Evolutionary conservation across 106 monocot genomes (phyloP), one percentile per base, ranked within the genome.

Genomic region (Amphibolis antarctica): DNA sequence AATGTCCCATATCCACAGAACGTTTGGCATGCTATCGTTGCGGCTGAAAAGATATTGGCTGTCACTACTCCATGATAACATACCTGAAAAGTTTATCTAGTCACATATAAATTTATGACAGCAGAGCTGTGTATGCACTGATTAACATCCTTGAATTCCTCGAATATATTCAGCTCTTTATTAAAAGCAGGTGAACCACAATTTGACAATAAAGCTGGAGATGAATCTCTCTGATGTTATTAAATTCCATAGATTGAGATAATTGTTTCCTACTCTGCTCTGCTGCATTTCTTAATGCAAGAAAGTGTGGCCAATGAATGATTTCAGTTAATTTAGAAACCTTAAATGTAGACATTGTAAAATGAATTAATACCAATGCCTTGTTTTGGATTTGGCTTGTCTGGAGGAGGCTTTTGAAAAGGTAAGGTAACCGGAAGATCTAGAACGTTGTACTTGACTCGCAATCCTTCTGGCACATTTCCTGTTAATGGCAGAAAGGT

Each of bases 301-400:
- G 36, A 7, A 2, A 36, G 36, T 36, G 36, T 36, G 36, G 7
- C 36, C 36, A 49, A 49, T 49, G 49, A 49, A 49, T 10, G 17
- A 49, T 3, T 49, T 19, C n/a, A 14, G 17, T 19, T 19, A 17
- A 5, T 14, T 3, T 0, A 14, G 17, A 49, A 49, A 10, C 4
- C 49, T 36, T 2, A 36, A 36, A 36, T 36, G 36, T 36, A 2
- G 7, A 36, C 36, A 36, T 36, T 36, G 36, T 36, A 7, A 7
- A 36, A 36, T 36, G 36, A 36, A 7, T 54, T 49, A 76, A 78
- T 72, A 96, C 96, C 96, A 64, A 90, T 68, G 36, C 96, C 96
- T 76, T 98, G 96, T 50, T 98, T 98, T 55, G 90, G 96, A 64
- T 91, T 98, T 58, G 96, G 90, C 55, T 98, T 98, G 56, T 98